phyloP scores from a whole-genome alignment of 306 rosid species.

The Vigna unguiculata region DNA sequence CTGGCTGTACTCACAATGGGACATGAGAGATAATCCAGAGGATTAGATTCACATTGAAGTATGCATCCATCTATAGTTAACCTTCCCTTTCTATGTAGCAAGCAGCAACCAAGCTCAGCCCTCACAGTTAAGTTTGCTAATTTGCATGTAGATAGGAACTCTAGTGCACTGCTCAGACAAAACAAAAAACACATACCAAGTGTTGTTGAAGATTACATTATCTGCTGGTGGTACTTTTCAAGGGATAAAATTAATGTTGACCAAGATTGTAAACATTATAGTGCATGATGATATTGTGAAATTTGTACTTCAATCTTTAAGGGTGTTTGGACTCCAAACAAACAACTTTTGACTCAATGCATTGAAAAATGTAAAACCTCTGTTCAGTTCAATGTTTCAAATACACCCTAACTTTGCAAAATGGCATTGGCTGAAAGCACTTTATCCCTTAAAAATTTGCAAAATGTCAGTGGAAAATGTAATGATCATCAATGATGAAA shows the following conservation, averaged over 20 bases:
- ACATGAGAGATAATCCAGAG: slow-evolving; percentile 86
- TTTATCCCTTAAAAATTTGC: not conserved
- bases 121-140: slow-evolving; percentile 85
- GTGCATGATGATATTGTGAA: not conserved
- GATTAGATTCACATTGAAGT: slow-evolving; percentile 88
- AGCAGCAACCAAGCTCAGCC: slow-evolving; percentile 95
- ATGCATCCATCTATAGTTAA: slow-evolving; percentile 82
- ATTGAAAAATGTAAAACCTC: not conserved
- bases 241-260: not conserved
- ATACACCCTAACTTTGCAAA: slow-evolving; percentile 4
- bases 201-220: slow-evolving; percentile 41
- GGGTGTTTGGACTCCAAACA: not conserved
- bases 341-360: not conserved
- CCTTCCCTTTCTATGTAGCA: slow-evolving; percentile 93
- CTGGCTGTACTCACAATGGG: slow-evolving; percentile 83
- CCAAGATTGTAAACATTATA: not conserved
- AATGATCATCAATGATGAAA: not conserved
- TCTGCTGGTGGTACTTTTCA: not conserved
- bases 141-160: slow-evolving; percentile 88
- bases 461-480: not conserved
- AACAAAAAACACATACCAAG: slow-evolving; percentile 45
- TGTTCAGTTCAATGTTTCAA: not conserved
- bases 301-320: not conserved
- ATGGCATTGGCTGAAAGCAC: not conserved
- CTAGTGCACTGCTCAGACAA: slow-evolving; percentile 84